Evolutionary conservation across 2,329 filamentous ascomycete species (phyloP).

Genomic region (Colletotrichum eremochloae): DNA sequence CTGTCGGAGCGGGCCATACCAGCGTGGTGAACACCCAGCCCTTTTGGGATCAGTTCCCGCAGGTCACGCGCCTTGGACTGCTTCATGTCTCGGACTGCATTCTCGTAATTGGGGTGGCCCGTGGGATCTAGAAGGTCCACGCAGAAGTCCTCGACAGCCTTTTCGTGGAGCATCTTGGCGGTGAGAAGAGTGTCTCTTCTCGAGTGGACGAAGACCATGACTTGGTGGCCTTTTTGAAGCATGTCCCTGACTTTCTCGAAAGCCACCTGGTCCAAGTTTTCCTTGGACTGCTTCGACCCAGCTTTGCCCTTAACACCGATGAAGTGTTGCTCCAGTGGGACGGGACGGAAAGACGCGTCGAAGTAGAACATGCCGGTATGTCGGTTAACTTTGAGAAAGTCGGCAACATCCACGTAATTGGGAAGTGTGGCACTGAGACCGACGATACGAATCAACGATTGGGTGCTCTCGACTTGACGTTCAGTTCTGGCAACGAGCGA

Average conservation of each 20-base stretch:
- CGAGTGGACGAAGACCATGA: conserved; percentile 99
- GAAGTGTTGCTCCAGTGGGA: conserved; percentile 97
- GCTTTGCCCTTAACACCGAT: conserved; percentile 95
- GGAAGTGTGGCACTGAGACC: conserved; percentile 95
- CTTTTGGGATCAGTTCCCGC: conserved; percentile 89
- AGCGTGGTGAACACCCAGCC: conserved; percentile 94
- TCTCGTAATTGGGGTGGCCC: conserved; percentile 82
- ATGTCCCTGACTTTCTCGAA: conserved; percentile 97
- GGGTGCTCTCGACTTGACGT: conserved; percentile 96
- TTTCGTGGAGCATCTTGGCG: conserved; percentile 86
- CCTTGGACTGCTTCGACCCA: conserved; percentile 82
- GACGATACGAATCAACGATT: conserved; percentile 95
- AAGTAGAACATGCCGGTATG: conserved; percentile 96
- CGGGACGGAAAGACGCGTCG: conserved; percentile 93
- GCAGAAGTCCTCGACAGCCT: conserved; percentile 84
- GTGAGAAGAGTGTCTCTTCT: conserved; percentile 93
- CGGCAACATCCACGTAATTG: conserved; percentile 96
- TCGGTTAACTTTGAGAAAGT: conserved; percentile 96
- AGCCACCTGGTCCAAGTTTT: conserved; percentile 87
- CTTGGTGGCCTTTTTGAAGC: conserved; percentile 90
- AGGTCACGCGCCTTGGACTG: conserved; percentile 88
- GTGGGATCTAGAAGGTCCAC: conserved; percentile 86
- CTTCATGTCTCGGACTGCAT: conserved; percentile 86
- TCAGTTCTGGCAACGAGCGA: conserved; percentile 95
- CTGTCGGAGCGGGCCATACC: conserved; percentile 95